A percentile compares a stretch with the other conserved stretches of the same genome.
phyloP scores from a whole-genome alignment of 169 alveolate species.

The Plasmodium knowlesi region DNA sequence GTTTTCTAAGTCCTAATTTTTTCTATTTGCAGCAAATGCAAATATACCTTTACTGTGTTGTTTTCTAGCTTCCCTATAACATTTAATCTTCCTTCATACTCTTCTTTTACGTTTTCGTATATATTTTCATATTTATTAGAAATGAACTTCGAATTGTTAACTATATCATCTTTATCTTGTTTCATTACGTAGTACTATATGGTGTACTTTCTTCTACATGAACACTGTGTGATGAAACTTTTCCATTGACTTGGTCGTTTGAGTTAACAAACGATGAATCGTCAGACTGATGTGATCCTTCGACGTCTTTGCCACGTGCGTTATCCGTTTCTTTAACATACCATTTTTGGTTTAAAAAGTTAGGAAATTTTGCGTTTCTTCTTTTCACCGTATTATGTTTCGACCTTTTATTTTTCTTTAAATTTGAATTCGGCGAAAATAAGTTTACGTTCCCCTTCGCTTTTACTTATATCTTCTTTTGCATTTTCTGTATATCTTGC shows the following conservation, averaged over 20 bases:
- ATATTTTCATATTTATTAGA: not conserved
- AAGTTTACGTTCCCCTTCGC: not conserved
- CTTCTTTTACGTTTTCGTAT: not conserved
- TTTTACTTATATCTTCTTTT: not conserved
- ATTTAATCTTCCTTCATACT: not conserved
- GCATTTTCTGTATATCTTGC: not conserved
- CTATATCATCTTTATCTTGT: not conserved
- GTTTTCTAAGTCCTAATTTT: not conserved
- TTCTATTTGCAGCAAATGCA: not conserved
- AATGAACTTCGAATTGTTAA: not conserved
- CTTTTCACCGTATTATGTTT: conserved; percentile 20
- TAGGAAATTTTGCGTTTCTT: not conserved
- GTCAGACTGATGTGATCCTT: not conserved
- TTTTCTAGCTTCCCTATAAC: not conserved
- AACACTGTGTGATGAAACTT: conserved; percentile 5
- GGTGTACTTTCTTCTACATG: not conserved
- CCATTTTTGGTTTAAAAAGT: not conserved
- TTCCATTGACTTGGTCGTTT: not conserved
- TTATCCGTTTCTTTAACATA: conserved; percentile 7
- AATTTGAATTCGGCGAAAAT: not conserved
- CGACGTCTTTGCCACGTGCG: not conserved
- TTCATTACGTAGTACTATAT: not conserved
- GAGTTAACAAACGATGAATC: conserved; percentile 3
- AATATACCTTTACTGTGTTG: not conserved
- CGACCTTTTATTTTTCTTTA: not conserved